Evolutionary conservation across 768 basidiomycete species (phyloP).

Genomic region (Favolaschia claudopus): DNA sequence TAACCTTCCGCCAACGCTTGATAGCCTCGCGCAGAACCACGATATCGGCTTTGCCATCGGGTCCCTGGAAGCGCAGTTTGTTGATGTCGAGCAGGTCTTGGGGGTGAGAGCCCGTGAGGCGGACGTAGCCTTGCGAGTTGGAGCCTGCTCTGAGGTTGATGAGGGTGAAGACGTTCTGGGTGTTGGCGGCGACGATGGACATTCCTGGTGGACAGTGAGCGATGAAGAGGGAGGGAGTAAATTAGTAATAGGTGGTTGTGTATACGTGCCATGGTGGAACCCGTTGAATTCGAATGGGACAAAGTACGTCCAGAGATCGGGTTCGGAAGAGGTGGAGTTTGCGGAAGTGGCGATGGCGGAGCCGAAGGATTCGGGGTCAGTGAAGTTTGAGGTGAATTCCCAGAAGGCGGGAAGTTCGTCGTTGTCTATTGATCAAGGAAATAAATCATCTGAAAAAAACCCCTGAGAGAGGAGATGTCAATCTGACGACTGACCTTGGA

Average conservation of each 20-base stretch:
- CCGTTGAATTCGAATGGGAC: constrained; percentile 30
- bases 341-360: constrained; percentile 30
- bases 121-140: constrained; percentile 35
- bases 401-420: constrained; percentile 37
- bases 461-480: neutral
- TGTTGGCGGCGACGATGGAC: constrained; percentile 17
- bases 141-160: constrained; percentile 34
- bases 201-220: constrained; percentile 28
- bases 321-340: constrained; percentile 24
- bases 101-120: constrained; percentile 37
- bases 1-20: constrained; percentile 28
- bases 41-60: constrained; percentile 29
- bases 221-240: neutral
- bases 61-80: constrained; percentile 34
- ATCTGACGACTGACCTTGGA: constrained; percentile 40
- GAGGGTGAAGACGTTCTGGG: constrained; percentile 30
- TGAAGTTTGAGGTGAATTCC: constrained; percentile 34
- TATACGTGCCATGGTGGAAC: constrained; percentile 33
- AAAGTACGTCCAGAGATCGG: constrained; percentile 35
- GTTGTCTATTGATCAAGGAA: constrained; percentile 31
- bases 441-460: neutral
- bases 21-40: constrained; percentile 33
- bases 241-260: neutral
- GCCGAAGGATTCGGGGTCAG: too few relatives aligned
- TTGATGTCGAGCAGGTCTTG: constrained; percentile 37